Conservation (phyloP, 2,329 filamentous ascomycete species). For the Colletotrichum tropicale region DNA sequence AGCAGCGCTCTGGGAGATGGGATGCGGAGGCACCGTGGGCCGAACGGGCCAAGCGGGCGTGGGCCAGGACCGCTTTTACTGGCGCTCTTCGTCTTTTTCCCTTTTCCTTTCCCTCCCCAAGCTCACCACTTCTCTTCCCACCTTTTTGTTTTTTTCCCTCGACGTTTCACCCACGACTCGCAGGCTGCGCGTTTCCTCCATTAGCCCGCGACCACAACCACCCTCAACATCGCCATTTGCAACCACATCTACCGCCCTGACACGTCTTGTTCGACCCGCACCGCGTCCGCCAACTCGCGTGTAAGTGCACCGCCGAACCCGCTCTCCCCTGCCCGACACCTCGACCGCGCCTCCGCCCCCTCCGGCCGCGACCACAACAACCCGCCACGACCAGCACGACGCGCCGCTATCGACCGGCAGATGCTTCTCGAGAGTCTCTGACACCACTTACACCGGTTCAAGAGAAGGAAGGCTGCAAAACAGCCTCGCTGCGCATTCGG, state of each 20-base stretch:
- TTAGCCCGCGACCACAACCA: constrained; percentile 11
- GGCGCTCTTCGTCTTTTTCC: constrained; percentile 25
- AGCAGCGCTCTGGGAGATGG: constrained; percentile 19
- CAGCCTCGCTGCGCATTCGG: constrained; percentile 42
- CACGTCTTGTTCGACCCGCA: constrained; percentile 20
- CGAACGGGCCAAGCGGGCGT: constrained; percentile 21
- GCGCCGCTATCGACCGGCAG: constrained; percentile 24
- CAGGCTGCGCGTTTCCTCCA: constrained; percentile 3
- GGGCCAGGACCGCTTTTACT: constrained; percentile 23
- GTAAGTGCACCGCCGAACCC: constrained; percentile 19
- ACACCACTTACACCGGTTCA: neutral
- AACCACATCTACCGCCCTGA: neutral
- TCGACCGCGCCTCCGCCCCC: constrained; percentile 12
- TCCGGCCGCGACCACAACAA: constrained; percentile 15
- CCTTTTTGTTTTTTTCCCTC: constrained; percentile 29
- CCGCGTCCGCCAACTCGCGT: constrained; percentile 21
- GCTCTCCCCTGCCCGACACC: constrained; percentile 16
- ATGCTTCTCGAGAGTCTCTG: neutral
- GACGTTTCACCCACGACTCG: constrained; percentile 20
- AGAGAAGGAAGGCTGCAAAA: constrained; percentile 35
- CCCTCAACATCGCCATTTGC: constrained; percentile 10
- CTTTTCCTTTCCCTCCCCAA: constrained; percentile 33
- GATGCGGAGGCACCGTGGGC: constrained; percentile 21
- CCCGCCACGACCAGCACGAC: constrained; percentile 11
- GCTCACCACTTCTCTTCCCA: constrained; percentile 29